phyloP scores from a whole-genome alignment of 2,329 filamentous ascomycete genomes.

The Fusarium metavorans region DNA sequence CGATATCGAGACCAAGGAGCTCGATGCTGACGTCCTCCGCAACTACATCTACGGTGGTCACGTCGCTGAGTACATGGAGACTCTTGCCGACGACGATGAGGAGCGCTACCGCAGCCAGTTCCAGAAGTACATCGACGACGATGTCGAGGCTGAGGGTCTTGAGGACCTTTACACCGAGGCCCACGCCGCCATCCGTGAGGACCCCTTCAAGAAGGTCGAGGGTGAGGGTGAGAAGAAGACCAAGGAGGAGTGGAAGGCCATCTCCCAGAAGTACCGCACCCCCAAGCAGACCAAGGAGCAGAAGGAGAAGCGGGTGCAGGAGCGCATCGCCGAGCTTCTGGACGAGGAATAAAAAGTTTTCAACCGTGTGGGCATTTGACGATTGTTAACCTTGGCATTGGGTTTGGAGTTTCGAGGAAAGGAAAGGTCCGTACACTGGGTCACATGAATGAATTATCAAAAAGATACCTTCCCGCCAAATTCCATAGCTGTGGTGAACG shows the following conservation, averaged over 20 bases:
- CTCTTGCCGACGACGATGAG: conserved; percentile 98
- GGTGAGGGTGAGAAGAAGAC: conserved; percentile 84
- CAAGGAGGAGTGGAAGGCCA: conserved; percentile 97
- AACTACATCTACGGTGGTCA: conserved; percentile 99
- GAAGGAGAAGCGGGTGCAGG: conserved; percentile 86
- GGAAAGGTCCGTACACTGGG: conserved; percentile 50
- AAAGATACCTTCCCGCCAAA: conserved; percentile 51
- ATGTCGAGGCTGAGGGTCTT: conserved; percentile 93
- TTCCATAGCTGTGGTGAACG: conserved; percentile 46
- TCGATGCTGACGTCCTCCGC: conserved; percentile 95
- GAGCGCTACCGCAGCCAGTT: conserved; percentile 99
- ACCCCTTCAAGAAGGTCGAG: conserved; percentile 95
- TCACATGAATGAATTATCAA: conserved; percentile 53
- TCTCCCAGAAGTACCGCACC: conserved; percentile 89
- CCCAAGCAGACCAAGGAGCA: conserved; percentile 85
- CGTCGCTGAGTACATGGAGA: conserved; percentile 99
- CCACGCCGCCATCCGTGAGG: conserved; percentile 96
- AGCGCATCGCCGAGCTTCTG: conserved; percentile 88
- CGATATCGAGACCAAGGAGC: conserved; percentile 98
- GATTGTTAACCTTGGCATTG: conserved; percentile 50
- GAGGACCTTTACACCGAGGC: conserved; percentile 97
- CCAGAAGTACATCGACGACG: conserved; percentile 96
- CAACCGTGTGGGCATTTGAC: conserved; percentile 44
- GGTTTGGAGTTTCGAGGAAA: conserved; percentile 55
- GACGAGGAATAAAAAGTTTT: conserved; percentile 57